Evolutionary conservation across 192 early-diverging fungal genomes (phyloP), one percentile per base, ranked within the genome.

Genomic region (Allomyces macrogynus): DNA sequence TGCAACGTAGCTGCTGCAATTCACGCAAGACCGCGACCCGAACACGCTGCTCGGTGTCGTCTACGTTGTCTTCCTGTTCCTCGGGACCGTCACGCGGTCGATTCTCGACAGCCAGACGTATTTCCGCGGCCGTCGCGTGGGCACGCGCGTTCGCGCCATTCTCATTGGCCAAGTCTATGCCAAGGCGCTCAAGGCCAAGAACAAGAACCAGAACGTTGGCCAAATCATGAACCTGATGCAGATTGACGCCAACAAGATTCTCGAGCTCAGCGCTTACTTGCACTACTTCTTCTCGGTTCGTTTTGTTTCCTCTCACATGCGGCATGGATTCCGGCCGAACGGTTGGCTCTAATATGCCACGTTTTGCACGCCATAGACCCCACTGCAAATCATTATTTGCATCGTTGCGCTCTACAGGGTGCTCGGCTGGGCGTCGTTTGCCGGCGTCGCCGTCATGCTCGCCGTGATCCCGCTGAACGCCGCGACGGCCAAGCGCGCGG

Each of bases 361-460:
- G 32, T 3, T 40, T 40, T 40, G 32, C 32, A 40, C 32, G 32
- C 9, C 20, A 20, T 4, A 57, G 49, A 57, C 49, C 62, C 88
- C 88, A 4, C 67, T 88, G 18, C 79, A 82, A 61, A 78, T 89
- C 60, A 24, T 81, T n/a, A 69, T 92, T 18, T 86, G 84, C 23
- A 71, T 88, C 10, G 73, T 73, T 68, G 81, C 80, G 65, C 74
- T 97, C 60, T 85, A 90, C 67, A 71, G 69, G 62, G 73, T 97
- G 43, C 75, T 97, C 61, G 94, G 94, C 23, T 73, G 78, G 20
- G 79, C 91, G 8, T 89, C 90, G 22, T 62, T 95, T n/a, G 83
- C 86, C 54, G 92, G 91, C 16, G 76, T 95, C 10, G 69, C 73
- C 0, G 76, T 85, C 27, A 85, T 91, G 40, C 67, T 86, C 4